Base-by-base conservation (phyloP, 1,284 basidiomycete genomes). In the Xerocomus minutiporus region DNA sequence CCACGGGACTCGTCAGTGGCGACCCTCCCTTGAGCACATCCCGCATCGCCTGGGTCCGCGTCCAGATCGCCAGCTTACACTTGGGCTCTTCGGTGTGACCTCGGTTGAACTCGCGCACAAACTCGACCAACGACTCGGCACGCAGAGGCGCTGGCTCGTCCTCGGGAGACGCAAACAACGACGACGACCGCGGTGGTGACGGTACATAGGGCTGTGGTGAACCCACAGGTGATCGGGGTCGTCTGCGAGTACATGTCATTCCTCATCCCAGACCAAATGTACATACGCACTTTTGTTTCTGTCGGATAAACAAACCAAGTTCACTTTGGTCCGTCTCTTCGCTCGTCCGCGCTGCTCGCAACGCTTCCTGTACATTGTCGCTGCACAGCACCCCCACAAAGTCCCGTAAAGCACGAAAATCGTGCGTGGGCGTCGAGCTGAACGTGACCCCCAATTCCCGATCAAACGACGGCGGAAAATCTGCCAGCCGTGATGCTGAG, bases 141-240 rank as follows among this genome's bases (percentile, higher is more conserved):
- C 69, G 65, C 41, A 84, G 58, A 6, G 73, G 61, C 0, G 63
- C 57, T n/a, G 59, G 59, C 13, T 70, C 71, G 8, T 67, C 66
- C 34, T 72, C 72, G 2, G 58, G 42, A 5, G 65, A 56, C n/a
- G 77, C 76, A 46, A 83, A 81, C 23, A 78, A 58, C 8, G 71
- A 69, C 34, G 64, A 67, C 25, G 67, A 63, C 39, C 72, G 41
- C 61, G 70, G 56, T 70, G 75, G 53, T 1, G 72, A 70, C 3
- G 73, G 70, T 29, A 78, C 69, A 57, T 81, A 83, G 0, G 81
- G 79, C 52, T 79, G 77, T 6, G 84, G 81, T 3, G 83, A 84
- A 28, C 76, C 69, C 2, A 68, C 78, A 7, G 82, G 82, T 4
- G 79, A 78, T n/a, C 74, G 75, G 3, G 75, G 73, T 8, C 77